Percentiles rank a stretch among this genome's conserved stretches.
Evolutionary conservation across 2,329 filamentous ascomycete species (phyloP).

Genomic region (Dothiorella sarmentorum): DNA sequence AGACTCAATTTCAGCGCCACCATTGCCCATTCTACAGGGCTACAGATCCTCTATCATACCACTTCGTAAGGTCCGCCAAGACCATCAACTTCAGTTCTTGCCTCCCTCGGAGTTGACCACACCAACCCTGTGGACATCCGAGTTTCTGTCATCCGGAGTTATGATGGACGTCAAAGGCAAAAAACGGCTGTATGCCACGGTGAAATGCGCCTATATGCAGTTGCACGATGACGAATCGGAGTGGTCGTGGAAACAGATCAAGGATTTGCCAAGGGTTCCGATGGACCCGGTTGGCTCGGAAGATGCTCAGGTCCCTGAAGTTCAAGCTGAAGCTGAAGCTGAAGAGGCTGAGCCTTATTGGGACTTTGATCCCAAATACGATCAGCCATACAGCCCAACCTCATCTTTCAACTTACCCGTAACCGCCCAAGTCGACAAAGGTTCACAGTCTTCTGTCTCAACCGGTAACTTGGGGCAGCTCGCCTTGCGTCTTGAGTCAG

Average conservation of each 20-base stretch:
- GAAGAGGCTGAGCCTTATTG: constrained; percentile 63
- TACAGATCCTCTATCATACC: constrained; percentile 70
- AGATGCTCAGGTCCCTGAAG: constrained; percentile 41
- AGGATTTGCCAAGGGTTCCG: constrained; percentile 58
- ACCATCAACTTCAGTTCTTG: constrained; percentile 68
- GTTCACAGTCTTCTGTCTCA: too few species aligned
- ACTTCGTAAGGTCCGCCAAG: constrained; percentile 71
- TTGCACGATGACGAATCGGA: constrained; percentile 43
- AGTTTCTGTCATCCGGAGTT: constrained; percentile 66
- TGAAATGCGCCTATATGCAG: constrained; percentile 71
- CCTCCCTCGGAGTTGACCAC: constrained; percentile 70
- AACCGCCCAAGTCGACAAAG: too few species aligned
- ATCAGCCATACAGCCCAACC: constrained; percentile 43
- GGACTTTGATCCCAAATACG: constrained; percentile 63
- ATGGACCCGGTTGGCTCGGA: constrained; percentile 29
- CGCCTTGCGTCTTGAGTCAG: too few species aligned
- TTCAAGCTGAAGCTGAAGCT: constrained; percentile 36
- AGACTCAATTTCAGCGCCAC: constrained; percentile 15
- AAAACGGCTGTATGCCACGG: constrained; percentile 71
- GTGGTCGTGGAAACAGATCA: constrained; percentile 70
- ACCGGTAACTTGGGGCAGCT: too few species aligned
- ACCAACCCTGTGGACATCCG: constrained; percentile 66
- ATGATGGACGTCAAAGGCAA: constrained; percentile 64
- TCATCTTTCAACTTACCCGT: constrained; percentile 24
- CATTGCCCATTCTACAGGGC: constrained; percentile 48